These are phyloP conservation scores for Nyssa sinensis DNA, from an alignment of 148 eudicot species.

Conservation along the genomic window DNA sequence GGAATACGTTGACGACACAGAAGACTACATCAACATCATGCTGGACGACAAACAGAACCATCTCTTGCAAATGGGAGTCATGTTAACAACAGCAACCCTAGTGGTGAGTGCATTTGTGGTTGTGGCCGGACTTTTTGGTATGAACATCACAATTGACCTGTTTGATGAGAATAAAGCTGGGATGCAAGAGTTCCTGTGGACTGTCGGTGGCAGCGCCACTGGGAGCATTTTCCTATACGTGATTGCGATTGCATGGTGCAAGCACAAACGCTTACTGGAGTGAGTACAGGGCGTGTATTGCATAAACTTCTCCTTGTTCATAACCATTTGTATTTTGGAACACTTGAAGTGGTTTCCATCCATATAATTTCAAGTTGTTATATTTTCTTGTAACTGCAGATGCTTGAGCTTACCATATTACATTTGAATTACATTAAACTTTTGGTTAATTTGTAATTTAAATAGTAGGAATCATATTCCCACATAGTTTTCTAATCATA, in stretches of 20 bases:
- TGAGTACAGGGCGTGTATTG: constrained; percentile 17
- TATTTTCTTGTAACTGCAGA: neutral
- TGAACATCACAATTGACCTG: constrained; percentile 74
- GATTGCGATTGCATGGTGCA: constrained; percentile 88
- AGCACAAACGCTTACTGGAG: constrained; percentile 80
- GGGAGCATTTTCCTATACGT: constrained; percentile 68
- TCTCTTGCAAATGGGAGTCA: constrained; percentile 97
- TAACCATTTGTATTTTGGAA: neutral
- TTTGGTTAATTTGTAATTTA: neutral
- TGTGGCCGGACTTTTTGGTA: constrained; percentile 85
- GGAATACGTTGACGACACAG: constrained; percentile 98
- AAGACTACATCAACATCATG: constrained; percentile 98
- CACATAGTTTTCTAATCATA: too few species aligned
- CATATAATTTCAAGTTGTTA: neutral
- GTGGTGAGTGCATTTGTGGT: constrained; percentile 88
- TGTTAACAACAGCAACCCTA: constrained; percentile 88
- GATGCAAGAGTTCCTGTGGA: constrained; percentile 72
- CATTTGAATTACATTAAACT: neutral
- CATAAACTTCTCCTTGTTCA: neutral
- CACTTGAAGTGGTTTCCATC: neutral
- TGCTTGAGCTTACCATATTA: neutral
- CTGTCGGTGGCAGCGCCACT: constrained; percentile 73
- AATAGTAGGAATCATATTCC: too few species aligned
- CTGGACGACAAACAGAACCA: constrained; percentile 97
- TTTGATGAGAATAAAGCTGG: constrained; percentile 39